Evolutionary conservation across 2,329 filamentous ascomycete genomes (phyloP).

Genomic region (Paraphoma sp.): DNA sequence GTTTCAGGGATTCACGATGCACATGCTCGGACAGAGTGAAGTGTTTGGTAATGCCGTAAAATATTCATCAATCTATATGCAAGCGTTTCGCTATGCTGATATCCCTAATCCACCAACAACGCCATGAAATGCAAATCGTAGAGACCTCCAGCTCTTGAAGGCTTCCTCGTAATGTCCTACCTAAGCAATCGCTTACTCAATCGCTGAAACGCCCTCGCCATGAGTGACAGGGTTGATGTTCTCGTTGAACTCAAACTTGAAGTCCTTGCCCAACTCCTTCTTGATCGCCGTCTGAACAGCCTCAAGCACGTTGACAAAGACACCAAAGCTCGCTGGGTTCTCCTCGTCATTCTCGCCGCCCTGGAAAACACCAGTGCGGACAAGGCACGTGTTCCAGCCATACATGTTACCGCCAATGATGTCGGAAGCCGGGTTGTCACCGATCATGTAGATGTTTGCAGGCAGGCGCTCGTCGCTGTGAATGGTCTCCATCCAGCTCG

Average conservation of each 20-base stretch:
- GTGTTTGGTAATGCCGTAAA: not conserved
- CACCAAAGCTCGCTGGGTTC: constrained; percentile 79
- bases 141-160: not conserved
- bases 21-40: not conserved
- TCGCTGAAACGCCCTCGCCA: constrained; percentile 60
- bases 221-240: constrained; percentile 72
- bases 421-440: constrained; percentile 76
- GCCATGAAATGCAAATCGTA: constrained; percentile 1
- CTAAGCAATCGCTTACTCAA: constrained; percentile 53
- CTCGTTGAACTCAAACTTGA: constrained; percentile 76
- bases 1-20: not conserved
- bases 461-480: constrained; percentile 75
- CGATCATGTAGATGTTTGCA: constrained; percentile 77
- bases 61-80: constrained; percentile 7
- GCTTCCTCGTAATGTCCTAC: not conserved
- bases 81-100: constrained; percentile 8
- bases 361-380: constrained; percentile 80
- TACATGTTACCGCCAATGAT: constrained; percentile 82
- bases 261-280: constrained; percentile 76
- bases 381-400: constrained; percentile 81
- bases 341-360: constrained; percentile 77
- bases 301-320: constrained; percentile 75
- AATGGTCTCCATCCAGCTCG: constrained; percentile 76
- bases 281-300: constrained; percentile 71
- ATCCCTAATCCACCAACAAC: constrained; percentile 2